Conservation (phyloP, 352 stramenopile genomes). For the Plasmopara viticola region DNA sequence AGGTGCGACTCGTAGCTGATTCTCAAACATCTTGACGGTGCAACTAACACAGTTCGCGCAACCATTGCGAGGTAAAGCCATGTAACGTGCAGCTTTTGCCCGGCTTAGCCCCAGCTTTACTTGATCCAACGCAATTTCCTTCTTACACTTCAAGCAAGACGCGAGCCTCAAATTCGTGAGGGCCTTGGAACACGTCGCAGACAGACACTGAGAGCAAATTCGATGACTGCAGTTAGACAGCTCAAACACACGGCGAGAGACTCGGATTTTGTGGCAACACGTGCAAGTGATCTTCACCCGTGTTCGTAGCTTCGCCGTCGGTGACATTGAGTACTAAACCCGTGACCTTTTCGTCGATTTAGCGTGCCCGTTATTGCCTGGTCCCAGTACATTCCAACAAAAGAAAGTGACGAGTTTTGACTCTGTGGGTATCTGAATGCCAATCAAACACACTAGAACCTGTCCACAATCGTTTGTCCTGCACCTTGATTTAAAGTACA, state of each 20-base stretch:
- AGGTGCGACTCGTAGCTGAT: conserved; percentile 26
- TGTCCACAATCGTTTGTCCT: no score
- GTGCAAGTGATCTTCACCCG: conserved; percentile 5
- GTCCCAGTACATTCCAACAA: conserved; percentile 36
- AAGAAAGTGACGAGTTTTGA: conserved; percentile 51
- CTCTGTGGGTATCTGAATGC: no score
- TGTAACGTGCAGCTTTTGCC: conserved; percentile 19
- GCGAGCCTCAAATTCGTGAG: conserved; percentile 5
- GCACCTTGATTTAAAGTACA: no score
- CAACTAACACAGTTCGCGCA: conserved; percentile 40
- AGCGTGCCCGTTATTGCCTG: conserved; percentile 12
- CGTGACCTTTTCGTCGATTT: not conserved
- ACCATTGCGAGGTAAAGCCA: conserved; percentile 6
- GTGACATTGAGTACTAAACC: conserved; percentile 10
- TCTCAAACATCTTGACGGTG: conserved; percentile 11
- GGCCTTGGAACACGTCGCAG: conserved; percentile 15
- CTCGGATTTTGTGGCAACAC: conserved; percentile 12
- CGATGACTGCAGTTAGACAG: conserved; percentile 12
- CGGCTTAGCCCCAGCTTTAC: conserved; percentile 17
- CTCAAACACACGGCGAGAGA: conserved; percentile 5
- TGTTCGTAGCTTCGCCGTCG: conserved; percentile 6
- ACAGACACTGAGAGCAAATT: conserved; percentile 21
- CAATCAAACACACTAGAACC: no score
- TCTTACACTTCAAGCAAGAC: conserved; percentile 15
- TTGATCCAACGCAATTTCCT: conserved; percentile 23